These are phyloP conservation scores for Salix suchowensis DNA, from an alignment of 345 rosid genomes.

Conservation along the genomic window DNA sequence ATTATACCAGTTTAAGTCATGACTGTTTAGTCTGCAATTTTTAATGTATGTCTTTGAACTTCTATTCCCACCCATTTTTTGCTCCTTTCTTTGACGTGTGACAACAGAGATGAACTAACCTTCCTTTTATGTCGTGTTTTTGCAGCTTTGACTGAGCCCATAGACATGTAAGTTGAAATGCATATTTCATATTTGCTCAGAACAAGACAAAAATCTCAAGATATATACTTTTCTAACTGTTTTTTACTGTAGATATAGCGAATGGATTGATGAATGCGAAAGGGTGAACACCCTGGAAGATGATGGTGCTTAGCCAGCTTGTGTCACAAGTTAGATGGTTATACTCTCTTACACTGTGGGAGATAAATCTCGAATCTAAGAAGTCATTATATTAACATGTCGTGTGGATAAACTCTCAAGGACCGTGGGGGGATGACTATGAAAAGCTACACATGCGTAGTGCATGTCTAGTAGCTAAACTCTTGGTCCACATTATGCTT, in stretches of 20 bases:
- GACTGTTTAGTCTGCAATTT: neutral
- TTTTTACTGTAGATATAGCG: slow-evolving; percentile 63
- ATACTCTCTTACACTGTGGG: no score
- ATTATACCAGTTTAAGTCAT: neutral
- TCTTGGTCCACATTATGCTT: neutral
- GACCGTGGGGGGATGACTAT: neutral
- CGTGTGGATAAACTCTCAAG: neutral
- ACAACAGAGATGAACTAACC: neutral
- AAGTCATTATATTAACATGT: neutral
- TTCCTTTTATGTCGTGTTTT: slow-evolving; percentile 14
- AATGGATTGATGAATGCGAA: slow-evolving; percentile 93
- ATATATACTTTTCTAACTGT: neutral
- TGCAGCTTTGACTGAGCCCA: slow-evolving; percentile 83
- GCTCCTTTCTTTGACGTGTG: neutral
- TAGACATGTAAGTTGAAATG: slow-evolving; percentile 72
- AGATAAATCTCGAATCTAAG: neutral
- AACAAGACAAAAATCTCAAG: neutral
- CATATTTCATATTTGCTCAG: neutral
- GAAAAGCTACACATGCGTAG: neutral
- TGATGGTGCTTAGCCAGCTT: slow-evolving; percentile 12
- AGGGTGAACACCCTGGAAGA: slow-evolving; percentile 21
- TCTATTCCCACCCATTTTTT: neutral
- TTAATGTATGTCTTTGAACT: neutral
- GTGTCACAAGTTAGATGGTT: neutral
- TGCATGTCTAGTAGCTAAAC: neutral